These are phyloP conservation scores for Vinca major DNA, from an alignment of 305 asterid species.

Conservation along the genomic window DNA sequence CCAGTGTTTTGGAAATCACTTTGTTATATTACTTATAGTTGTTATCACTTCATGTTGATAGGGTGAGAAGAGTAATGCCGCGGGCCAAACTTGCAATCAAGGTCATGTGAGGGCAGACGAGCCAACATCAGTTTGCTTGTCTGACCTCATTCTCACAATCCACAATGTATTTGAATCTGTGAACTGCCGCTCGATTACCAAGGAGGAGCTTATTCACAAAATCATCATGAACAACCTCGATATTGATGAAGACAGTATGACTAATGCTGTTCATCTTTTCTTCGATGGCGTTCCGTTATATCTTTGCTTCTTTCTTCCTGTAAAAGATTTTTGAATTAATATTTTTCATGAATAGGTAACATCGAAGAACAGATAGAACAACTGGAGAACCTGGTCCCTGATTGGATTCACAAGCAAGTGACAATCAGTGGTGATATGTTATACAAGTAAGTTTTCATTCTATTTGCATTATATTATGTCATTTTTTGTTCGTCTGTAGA, in stretches of 20 bases:
- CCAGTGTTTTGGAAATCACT: background rate
- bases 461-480: constrained; percentile 8
- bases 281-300: background rate
- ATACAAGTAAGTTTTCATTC: constrained; percentile 43
- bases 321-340: constrained; percentile 8
- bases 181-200: constrained; percentile 56
- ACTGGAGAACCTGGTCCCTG: constrained; percentile 77
- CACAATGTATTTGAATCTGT: constrained; percentile 53
- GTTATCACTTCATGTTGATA: constrained; percentile 7
- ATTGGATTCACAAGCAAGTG: constrained; percentile 60
- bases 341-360: constrained; percentile 37
- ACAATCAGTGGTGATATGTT: constrained; percentile 58
- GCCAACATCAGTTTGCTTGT: constrained; percentile 32
- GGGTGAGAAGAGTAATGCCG: constrained; percentile 19
- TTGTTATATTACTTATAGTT: background rate
- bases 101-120: constrained; percentile 20
- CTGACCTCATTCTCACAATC: constrained; percentile 50
- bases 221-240: constrained; percentile 52
- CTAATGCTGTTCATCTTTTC: constrained; percentile 14
- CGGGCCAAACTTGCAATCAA: constrained; percentile 11
- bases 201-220: constrained; percentile 83
- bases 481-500: constrained; percentile 4
- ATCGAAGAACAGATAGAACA: constrained; percentile 55
- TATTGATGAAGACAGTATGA: constrained; percentile 51
- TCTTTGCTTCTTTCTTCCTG: background rate